Base-by-base conservation (phyloP, 2,329 filamentous ascomycete species). In the Nemania sp. region DNA sequence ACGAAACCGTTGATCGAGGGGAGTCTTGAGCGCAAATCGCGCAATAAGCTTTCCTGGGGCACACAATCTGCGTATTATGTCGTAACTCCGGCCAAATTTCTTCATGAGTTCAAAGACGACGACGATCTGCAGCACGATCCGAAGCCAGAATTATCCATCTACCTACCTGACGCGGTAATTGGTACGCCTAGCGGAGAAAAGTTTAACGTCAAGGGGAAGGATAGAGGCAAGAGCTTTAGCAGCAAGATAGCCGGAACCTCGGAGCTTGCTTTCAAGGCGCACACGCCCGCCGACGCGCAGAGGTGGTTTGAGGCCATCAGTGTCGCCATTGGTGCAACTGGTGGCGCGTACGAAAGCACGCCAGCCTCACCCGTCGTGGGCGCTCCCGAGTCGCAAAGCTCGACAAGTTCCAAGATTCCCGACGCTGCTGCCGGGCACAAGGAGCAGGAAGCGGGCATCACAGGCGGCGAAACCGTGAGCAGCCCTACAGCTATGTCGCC, bases 41-140 rank as follows among this genome's bases (percentile, higher is more conserved):
- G 91, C 64, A 89, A 96, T 72, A 86, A 96, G 73, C 83, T 91
- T 26, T 81, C 81, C 17, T 84, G 88, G 73, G 88, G 88, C 54
- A 94, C 90, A 73, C 86, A 84, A 59, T 83, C 89, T 0, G 84
- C 83, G 51, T 96, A 95, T 79, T 99, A 96, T 69, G 93, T 94
- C 52, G 84, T 97, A 42, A 96, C 91, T 0, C 89, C 91, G 0
- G 83, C 89, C 52, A 91, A 90, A 67, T 99, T 88, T 75, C 76
- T 99, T 54, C 94, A 99, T 75, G 92, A 97, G 73, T 99, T 96
- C 80, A 96, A 96, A 75, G 91, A 95, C 67, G 88, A 90, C 68
- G 93, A 97, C 66, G 81, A 85, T 66, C 63, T 80, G 46, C 79
- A 80, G 42, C 75, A 83, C 65, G 90, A 96, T 57, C 90, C 91